Evolutionary conservation across 768 basidiomycete species (phyloP).

Genomic region (Xanthoconium stramineum): DNA sequence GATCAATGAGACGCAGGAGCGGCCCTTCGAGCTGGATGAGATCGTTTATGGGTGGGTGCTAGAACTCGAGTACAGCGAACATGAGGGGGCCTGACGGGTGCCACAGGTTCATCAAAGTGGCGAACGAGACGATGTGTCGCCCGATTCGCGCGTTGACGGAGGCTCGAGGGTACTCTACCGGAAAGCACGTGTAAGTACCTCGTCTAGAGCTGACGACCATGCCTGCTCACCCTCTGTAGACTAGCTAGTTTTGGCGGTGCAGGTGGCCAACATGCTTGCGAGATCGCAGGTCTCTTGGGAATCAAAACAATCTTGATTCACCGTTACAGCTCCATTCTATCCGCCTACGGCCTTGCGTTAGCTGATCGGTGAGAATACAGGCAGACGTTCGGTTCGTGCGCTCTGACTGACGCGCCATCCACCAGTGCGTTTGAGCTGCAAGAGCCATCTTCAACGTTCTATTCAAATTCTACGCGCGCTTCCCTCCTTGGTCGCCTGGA

Average conservation of each 20-base stretch:
- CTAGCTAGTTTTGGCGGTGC: slow-evolving; percentile 87
- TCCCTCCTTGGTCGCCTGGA: slow-evolving; percentile 66
- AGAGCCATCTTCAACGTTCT: slow-evolving; percentile 85
- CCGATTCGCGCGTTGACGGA: slow-evolving; percentile 92
- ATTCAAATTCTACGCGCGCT: slow-evolving; percentile 53
- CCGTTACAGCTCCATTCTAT: slow-evolving; percentile 88
- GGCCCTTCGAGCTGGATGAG: slow-evolving; percentile 69
- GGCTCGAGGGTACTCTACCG: slow-evolving; percentile 80
- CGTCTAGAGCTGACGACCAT: background rate
- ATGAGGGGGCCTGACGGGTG: background rate
- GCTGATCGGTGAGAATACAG: slow-evolving; percentile 58
- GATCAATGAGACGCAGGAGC: slow-evolving; percentile 65
- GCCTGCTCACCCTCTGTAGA: slow-evolving; percentile 34
- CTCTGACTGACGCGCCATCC: background rate
- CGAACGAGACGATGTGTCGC: slow-evolving; percentile 94
- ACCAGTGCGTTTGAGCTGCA: slow-evolving; percentile 81
- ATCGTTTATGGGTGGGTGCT: slow-evolving; percentile 77
- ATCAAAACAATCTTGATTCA: slow-evolving; percentile 88
- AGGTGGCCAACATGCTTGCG: slow-evolving; percentile 91
- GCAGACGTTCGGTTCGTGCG: background rate
- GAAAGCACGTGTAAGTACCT: slow-evolving; percentile 57
- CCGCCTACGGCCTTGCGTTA: slow-evolving; percentile 90
- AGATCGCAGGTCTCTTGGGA: slow-evolving; percentile 81
- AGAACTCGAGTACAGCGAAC: background rate
- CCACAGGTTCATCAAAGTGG: slow-evolving; percentile 86